These are phyloP conservation scores for Amphicarpaea edgeworthii DNA, from an alignment of 306 rosid genomes.

Conservation along the genomic window DNA sequence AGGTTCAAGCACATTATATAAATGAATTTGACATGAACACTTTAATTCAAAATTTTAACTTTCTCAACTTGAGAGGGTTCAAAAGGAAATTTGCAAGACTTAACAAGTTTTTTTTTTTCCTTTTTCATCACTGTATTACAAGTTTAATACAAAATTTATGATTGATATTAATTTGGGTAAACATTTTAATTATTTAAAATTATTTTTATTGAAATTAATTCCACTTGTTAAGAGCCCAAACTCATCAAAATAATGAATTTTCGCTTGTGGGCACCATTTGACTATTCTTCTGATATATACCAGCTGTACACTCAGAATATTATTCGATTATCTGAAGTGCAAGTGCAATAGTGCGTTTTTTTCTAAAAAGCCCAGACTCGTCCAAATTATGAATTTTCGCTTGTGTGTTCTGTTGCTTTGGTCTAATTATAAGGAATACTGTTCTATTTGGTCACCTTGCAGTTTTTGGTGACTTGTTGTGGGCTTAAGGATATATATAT, in stretches of 20 bases:
- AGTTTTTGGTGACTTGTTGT: too few relatives aligned
- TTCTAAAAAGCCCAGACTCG: not conserved
- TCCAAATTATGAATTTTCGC: conserved; percentile 7
- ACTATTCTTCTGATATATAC: not conserved
- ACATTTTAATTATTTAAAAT: not conserved
- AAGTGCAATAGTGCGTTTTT: not conserved
- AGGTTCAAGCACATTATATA: too few relatives aligned
- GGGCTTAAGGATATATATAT: not conserved
- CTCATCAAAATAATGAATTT: too few relatives aligned
- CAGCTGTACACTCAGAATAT: not conserved
- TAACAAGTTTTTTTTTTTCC: too few relatives aligned
- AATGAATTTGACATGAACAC: too few relatives aligned
- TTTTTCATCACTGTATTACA: too few relatives aligned
- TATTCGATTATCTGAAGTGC: too few relatives aligned
- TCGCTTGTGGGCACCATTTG: not conserved
- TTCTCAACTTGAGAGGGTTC: too few relatives aligned
- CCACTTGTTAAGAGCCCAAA: too few relatives aligned
- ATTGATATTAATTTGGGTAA: not conserved
- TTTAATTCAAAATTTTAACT: too few relatives aligned
- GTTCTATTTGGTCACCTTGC: too few relatives aligned
- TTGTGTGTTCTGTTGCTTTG: not conserved
- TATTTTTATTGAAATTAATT: not conserved
- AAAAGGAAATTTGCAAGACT: not conserved
- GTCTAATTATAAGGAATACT: not conserved
- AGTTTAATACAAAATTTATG: not conserved